Evolutionary conservation across 2,329 filamentous ascomycete species (phyloP), one percentile per base, ranked within the genome.

Genomic region (Exophiala sideris): DNA sequence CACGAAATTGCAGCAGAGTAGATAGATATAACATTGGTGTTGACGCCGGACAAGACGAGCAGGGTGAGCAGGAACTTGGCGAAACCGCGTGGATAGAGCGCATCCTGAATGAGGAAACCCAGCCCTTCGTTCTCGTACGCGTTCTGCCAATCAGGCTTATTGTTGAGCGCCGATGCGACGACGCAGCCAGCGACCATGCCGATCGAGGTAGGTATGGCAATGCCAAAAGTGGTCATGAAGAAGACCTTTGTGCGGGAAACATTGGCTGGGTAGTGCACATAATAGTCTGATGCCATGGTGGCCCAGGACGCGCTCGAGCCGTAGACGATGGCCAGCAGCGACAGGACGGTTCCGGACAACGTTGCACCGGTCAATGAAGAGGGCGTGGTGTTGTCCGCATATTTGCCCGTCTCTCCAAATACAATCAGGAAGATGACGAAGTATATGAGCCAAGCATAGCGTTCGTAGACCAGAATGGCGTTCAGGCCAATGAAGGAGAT

Each of bases 201-300:
- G 48, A 80, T 71, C 39, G 71, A 74, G 0, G 77, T 80, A 0
- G 77, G 77, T 9, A 79, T 67, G 9, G 68, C 68, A 58, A 79
- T 76, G 18, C 77, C 77, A 40, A 76, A 67, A 2, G 70, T 73
- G 1, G 76, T 79, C 66, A 79, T 67, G 33, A 76, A 45, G 59
- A 79, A 80, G 34, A 60, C 57, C 33, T 62, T 62, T 33, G 53
- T 44, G 10, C 55, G 48, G 21, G 52, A 59, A 5, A 57, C 54
- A 10, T 41, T 48, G 14, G 58, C 58, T 8, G 62, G 62, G 45
- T 64, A 64, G 57, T 64, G 59, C 21, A 61, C 59, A 52, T 64
- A 64, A 55, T 64, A 64, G 53, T 64, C 62, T 4, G 50, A 50
- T 3, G 62, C 60, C 54, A 64, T 64, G 48, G 62, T 60, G 46